Base-by-base conservation (phyloP, 1,284 basidiomycete genomes). In the Tranzscheliella williamsii region DNA sequence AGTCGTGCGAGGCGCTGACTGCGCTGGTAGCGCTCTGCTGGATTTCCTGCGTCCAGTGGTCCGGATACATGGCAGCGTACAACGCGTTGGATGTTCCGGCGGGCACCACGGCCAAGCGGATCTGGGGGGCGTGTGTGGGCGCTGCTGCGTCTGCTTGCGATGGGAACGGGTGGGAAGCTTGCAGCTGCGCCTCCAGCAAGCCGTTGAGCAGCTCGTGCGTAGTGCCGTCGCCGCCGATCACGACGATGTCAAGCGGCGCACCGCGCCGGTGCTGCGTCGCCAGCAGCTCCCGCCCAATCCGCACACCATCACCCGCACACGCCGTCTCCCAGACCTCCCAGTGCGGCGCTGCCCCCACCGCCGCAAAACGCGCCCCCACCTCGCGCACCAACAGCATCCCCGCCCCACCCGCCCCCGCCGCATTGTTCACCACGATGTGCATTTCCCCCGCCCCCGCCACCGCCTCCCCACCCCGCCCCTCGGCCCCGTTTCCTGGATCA, bases 51-150 rank as follows among this genome's bases (percentile, higher is more conserved):
- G 50, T 49, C 49, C 56, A 60, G 9, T 30, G 26, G 2, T 21
- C 15, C 82, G 87, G 42, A 83, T 80, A 82, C 17, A 81, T 62
- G 15, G 80, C 79, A 5, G 77, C 83, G 75, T 87, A 91, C n/a
- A 95, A 81, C 0, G 93, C 93, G 73, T 96, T 96, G 16, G 91
- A 91, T n/a, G 92, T 96, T 9, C 93, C 93, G 32, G 85, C 85
- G 3, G 92, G 91, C 13, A 83, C 73, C 5, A 82, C 54, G 2
- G 80, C 67, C 2, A 83, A 27, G 18, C 70, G 45, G 15, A 70
- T 22, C 7, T 32, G 24, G 12, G 64, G 51, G 18, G 34, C 38
- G 13, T 34, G 24, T 12, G 38, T 20, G 13, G 36, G 13, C 18
- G 36, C n/a, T 24, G 21, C 22, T 9, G 6, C 2, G 15, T 20